A percentile compares a stretch with the other conserved stretches of the same genome.
Evolutionary conservation across 148 eudicot genomes (phyloP).

Genomic region (Heliosperma pusillum): DNA sequence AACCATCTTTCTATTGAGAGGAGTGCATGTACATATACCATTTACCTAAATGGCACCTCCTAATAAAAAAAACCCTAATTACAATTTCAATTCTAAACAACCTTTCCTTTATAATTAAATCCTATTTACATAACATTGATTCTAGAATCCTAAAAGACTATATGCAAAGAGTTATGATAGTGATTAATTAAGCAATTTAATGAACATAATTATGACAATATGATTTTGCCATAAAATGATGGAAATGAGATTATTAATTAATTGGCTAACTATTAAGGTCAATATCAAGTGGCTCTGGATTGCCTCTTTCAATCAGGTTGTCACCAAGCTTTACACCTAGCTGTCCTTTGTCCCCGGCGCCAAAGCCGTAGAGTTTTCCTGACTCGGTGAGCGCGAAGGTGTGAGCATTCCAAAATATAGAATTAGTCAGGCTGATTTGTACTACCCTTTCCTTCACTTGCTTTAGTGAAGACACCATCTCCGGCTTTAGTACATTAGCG

Average conservation of each 20-base stretch:
- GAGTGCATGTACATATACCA: constrained; percentile 20
- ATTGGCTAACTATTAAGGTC: constrained; percentile 46
- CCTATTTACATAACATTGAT: constrained; percentile 29
- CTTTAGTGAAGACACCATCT: constrained; percentile 57
- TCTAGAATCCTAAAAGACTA: constrained; percentile 21
- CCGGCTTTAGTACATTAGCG: constrained; percentile 59
- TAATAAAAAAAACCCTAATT: constrained; percentile 20
- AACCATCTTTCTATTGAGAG: neutral
- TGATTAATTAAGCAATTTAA: constrained; percentile 32
- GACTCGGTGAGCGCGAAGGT: constrained; percentile 85
- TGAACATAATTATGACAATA: constrained; percentile 15
- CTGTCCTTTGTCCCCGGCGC: constrained; percentile 88
- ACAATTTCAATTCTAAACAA: constrained; percentile 15
- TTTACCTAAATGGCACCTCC: constrained; percentile 22
- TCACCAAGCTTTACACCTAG: constrained; percentile 67
- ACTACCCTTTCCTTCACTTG: constrained; percentile 67
- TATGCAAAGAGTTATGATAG: constrained; percentile 17
- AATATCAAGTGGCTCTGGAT: constrained; percentile 54
- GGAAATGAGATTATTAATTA: neutral
- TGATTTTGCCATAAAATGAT: neutral
- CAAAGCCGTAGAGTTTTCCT: constrained; percentile 78
- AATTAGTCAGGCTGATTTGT: constrained; percentile 77
- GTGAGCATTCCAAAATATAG: constrained; percentile 74
- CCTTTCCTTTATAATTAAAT: constrained; percentile 14
- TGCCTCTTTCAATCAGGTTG: constrained; percentile 54